Percentiles rank a stretch among this genome's conserved stretches.
These are phyloP conservation scores for Westerdykella aurantiaca DNA, from an alignment of 2,329 filamentous ascomycete species.

Conservation along the genomic window DNA sequence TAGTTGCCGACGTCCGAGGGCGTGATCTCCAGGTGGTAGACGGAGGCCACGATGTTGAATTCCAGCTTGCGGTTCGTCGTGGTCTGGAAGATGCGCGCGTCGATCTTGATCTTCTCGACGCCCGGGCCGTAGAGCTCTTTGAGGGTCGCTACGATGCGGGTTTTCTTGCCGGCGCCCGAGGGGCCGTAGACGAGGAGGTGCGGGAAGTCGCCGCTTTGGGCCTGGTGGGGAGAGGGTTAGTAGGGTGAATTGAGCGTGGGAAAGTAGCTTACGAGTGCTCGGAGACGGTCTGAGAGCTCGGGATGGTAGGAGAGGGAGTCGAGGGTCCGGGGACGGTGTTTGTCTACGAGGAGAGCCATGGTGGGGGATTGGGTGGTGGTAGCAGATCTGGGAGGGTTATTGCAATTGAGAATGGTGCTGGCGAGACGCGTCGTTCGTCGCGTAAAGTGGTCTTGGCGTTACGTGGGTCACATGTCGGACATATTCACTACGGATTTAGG, in stretches of 20 bases:
- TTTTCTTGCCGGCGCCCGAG: constrained; percentile 96
- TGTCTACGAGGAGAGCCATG: constrained; percentile 63
- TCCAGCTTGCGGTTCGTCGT: constrained; percentile 94
- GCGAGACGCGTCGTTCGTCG: constrained; percentile 25
- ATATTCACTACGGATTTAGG: no score
- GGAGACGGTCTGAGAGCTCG: constrained; percentile 79
- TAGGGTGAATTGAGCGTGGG: constrained; percentile 6
- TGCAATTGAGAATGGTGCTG: not conserved
- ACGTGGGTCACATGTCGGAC: not conserved
- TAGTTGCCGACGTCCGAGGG: constrained; percentile 95
- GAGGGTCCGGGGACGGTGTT: constrained; percentile 64
- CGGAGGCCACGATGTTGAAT: constrained; percentile 96
- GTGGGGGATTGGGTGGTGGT: constrained; percentile 11
- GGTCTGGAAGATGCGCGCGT: constrained; percentile 93
- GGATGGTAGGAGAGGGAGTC: constrained; percentile 79
- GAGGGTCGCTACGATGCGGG: constrained; percentile 86
- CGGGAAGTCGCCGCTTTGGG: constrained; percentile 94
- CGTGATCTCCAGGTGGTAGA: constrained; percentile 98
- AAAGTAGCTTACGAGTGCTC: constrained; percentile 63
- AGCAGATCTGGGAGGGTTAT: constrained; percentile 5
- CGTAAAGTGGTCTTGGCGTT: constrained; percentile 27
- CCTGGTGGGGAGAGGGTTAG: constrained; percentile 49
- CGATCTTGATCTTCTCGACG: constrained; percentile 99
- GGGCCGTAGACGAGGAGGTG: constrained; percentile 96
- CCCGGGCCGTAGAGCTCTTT: constrained; percentile 93